Conservation (phyloP, 495 filamentous ascomycete genomes). For the Cercophora scortea region DNA sequence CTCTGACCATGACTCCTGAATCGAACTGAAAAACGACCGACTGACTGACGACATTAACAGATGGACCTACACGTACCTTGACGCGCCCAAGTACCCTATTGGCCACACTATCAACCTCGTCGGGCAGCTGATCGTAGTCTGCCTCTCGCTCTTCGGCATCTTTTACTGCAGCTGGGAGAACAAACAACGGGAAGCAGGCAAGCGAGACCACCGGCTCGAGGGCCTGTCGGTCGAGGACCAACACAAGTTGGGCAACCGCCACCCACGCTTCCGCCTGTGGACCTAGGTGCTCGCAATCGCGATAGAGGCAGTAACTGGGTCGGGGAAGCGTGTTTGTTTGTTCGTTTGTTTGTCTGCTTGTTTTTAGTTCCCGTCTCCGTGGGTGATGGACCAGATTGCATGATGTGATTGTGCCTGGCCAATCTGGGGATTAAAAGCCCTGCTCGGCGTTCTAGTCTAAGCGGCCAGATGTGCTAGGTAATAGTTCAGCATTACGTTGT, state of each 20-base stretch:
- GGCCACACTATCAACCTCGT: slow-evolving; percentile 54
- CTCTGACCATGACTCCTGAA: not conserved
- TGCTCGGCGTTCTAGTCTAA: no score
- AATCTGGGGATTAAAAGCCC: no score
- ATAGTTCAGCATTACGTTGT: no score
- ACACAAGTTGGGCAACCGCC: slow-evolving; percentile 40
- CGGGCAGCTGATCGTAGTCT: slow-evolving; percentile 34
- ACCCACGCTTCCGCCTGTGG: slow-evolving; percentile 48
- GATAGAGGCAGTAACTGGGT: no score
- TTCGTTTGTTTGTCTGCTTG: no score
- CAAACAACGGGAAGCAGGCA: slow-evolving; percentile 36
- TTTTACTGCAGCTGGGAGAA: slow-evolving; percentile 48
- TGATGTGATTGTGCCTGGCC: no score
- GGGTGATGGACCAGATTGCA: no score
- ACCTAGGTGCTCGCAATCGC: slow-evolving; percentile 5
- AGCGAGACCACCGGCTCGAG: slow-evolving; percentile 42
- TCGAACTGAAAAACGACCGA: not conserved
- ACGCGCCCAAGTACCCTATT: slow-evolving; percentile 42
- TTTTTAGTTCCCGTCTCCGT: no score
- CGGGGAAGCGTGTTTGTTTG: no score
- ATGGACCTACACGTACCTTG: slow-evolving; percentile 46
- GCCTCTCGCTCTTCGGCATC: slow-evolving; percentile 40
- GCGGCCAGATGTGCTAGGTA: no score
- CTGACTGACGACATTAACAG: slow-evolving; percentile 8
- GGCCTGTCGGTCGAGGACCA: slow-evolving; percentile 42